Evolutionary conservation across 371 early-diverging fungal genomes (phyloP).

Genomic region (Choanephora cucurbitarum): DNA sequence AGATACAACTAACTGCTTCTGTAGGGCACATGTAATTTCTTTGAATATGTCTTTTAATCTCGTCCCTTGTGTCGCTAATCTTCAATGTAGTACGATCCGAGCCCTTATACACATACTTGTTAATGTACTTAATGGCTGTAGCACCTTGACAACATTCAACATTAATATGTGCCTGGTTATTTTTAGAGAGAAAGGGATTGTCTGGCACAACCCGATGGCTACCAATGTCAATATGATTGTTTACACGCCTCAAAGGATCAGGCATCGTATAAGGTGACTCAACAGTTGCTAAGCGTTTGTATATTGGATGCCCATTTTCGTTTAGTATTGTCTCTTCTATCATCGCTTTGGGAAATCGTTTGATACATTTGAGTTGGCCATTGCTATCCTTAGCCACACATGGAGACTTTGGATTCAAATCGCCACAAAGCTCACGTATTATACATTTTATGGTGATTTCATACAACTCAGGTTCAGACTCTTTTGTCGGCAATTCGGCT

Average conservation of each 20-base stretch:
- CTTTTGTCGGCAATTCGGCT: too few species aligned
- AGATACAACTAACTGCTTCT: not conserved
- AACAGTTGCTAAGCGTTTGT: not conserved
- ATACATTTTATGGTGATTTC: too few species aligned
- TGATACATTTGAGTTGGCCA: conserved; percentile 1
- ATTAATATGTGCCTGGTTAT: conserved; percentile 45
- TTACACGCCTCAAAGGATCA: not conserved
- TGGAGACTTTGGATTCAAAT: conserved; percentile 6
- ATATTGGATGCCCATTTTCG: conserved; percentile 7
- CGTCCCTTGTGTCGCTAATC: conserved; percentile 1
- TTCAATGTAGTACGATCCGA: conserved; percentile 13
- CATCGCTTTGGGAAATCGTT: conserved; percentile 7
- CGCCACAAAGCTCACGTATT: conserved; percentile 13
- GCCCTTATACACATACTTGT: conserved; percentile 44
- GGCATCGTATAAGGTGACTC: not conserved
- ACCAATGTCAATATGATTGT: conserved; percentile 9
- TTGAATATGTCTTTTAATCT: not conserved
- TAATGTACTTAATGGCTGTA: conserved; percentile 37
- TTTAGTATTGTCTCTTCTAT: not conserved
- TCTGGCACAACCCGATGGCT: conserved; percentile 37
- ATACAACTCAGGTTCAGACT: too few species aligned
- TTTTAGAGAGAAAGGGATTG: conserved; percentile 31
- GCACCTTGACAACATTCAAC: conserved; percentile 36
- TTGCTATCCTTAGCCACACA: conserved; percentile 6
- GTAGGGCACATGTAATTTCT: too few species aligned